Base-by-base conservation (phyloP, 257 asterid species). In the Leptodermis oblonga region DNA sequence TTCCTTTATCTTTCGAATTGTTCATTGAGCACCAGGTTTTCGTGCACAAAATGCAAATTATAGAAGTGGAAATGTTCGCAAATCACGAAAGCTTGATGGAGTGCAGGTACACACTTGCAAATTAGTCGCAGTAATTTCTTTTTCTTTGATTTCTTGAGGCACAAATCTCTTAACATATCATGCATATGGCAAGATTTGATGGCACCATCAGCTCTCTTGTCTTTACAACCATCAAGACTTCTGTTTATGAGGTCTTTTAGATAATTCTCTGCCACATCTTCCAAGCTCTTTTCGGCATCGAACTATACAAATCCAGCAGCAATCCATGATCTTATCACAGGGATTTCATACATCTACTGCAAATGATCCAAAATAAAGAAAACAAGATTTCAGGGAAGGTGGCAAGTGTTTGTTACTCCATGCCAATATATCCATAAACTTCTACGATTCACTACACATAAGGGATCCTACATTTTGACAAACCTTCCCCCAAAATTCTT, bases 391-490 rank as follows among this genome's bases (percentile, higher is more conserved):
- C 41, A 69, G 30, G 55, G 37, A 12, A 69, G 45, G 13, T 17
- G 73, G 73, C 14, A 20, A n/a, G 31, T 70, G 66, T 22, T 43
- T 31, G 15, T 26, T n/a, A 37, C 65, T 69, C 53, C 33, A 20
- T 23, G 8, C 42, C 5, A 69, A 30, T 20, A 20, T 26, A 23
- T 23, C 59, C 33, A 30, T 30, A 23, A 54, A 56, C 11, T 69
- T 6, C 7, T 23, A 17, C 28, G 33, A 30, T 15, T 37, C 9
- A 34, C 52, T 55, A 52, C 22, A 5, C 4, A 51, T 15, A 7
- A 31, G 3, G 56, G 46, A 6, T 4, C 22, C n/a, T 4, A 58
- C 5, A 6, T 7, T 42, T 59, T 20, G 1, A 26, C n/a, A 26
- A 41, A 42, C 45, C 7, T 26, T 1, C 33, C 2, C 18, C 74